A percentile compares a stretch with the other conserved stretches of the same genome.
Evolutionary conservation across 2,329 filamentous ascomycete species (phyloP).

Genomic region (Coniochaeta sp.): DNA sequence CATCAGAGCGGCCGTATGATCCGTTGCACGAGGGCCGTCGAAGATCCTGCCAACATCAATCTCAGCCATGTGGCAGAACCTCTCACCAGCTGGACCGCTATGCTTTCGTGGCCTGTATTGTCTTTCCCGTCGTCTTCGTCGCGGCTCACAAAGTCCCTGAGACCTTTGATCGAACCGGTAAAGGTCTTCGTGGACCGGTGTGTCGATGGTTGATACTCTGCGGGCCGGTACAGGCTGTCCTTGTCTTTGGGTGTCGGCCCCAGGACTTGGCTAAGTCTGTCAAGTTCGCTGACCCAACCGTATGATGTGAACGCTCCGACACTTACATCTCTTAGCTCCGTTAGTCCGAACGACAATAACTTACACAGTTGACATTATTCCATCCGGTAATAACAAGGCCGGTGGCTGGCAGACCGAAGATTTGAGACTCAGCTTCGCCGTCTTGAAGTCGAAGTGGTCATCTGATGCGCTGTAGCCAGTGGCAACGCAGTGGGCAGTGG

Average conservation of each 20-base stretch:
- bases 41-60: constrained; percentile 3
- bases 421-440: not conserved
- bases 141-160: constrained; percentile 2
- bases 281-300: too few species aligned
- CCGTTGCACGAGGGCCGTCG: not conserved
- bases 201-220: too few species aligned
- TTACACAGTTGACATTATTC: not conserved
- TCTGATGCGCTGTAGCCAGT: too few species aligned
- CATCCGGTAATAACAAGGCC: not conserved
- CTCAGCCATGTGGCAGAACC: constrained; percentile 5
- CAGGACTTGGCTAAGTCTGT: too few species aligned
- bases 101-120: constrained; percentile 4
- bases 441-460: not conserved
- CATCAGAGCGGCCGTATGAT: not conserved
- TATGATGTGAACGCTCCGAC: too few species aligned
- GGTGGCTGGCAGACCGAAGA: not conserved
- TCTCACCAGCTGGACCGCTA: constrained; percentile 1
- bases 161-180: not conserved
- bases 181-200: too few species aligned
- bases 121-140: not conserved
- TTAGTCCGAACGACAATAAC: constrained; percentile 3
- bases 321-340: too few species aligned
- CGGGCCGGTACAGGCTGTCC: too few species aligned
- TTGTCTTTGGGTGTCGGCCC: too few species aligned
- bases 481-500: too few species aligned